phyloP scores from a whole-genome alignment of 2,329 filamentous ascomycete genomes.

The Ramichloridium luteum region DNA sequence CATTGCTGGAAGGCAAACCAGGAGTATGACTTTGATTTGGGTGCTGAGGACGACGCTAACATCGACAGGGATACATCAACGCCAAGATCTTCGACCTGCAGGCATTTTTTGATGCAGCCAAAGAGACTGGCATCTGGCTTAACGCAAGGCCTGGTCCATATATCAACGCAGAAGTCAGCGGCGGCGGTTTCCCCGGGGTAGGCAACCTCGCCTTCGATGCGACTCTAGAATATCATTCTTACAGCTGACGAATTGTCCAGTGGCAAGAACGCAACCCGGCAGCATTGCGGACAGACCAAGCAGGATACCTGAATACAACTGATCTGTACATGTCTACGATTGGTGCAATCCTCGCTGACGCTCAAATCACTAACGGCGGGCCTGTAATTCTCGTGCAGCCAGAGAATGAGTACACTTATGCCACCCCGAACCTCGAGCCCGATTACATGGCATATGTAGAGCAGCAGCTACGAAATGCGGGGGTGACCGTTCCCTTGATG shows the following conservation, averaged over 20 bases:
- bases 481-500: slow-evolving; percentile 60
- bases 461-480: slow-evolving; percentile 52
- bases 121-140: slow-evolving; percentile 60
- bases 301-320: slow-evolving; percentile 52
- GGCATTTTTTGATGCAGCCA: slow-evolving; percentile 63
- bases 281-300: slow-evolving; percentile 48
- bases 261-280: slow-evolving; percentile 61
- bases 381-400: slow-evolving; percentile 67
- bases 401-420: slow-evolving; percentile 65
- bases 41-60: too few species aligned
- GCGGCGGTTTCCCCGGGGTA: slow-evolving; percentile 67
- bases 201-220: too few species aligned
- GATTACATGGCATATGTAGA: slow-evolving; percentile 59
- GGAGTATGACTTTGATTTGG: too few species aligned
- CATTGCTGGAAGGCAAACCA: slow-evolving; percentile 57
- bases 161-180: slow-evolving; percentile 63
- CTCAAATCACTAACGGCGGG: slow-evolving; percentile 70
- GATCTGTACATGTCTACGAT: slow-evolving; percentile 52
- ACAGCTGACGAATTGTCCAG: too few species aligned
- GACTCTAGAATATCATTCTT: too few species aligned
- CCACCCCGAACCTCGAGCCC: slow-evolving; percentile 44
- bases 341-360: slow-evolving; percentile 53
- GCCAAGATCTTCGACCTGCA: slow-evolving; percentile 58
- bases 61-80: too few species aligned
- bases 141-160: slow-evolving; percentile 38